These are phyloP conservation scores for Pyropia haitanensis DNA, from an alignment of 23 red algal genomes.

Conservation along the genomic window DNA sequence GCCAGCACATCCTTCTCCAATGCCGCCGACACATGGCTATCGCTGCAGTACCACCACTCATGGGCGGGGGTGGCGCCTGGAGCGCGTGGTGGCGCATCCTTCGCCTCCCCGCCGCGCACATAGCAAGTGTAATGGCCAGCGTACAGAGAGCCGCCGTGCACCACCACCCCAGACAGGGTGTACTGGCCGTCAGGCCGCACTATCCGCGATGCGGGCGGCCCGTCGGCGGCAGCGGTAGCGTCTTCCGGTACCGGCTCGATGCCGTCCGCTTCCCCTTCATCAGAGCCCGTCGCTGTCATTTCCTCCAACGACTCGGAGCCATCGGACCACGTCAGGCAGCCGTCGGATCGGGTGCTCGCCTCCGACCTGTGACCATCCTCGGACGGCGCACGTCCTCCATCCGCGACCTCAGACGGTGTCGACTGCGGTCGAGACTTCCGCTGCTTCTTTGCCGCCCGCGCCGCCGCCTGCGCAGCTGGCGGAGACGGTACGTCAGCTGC, in stretches of 20 bases:
- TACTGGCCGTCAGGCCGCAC: constrained; percentile 10
- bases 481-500: no score
- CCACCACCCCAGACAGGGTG: constrained; percentile 51
- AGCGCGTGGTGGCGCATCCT: background rate
- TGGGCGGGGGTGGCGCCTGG: constrained; percentile 2
- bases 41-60: constrained; percentile 74
- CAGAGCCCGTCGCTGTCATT: background rate
- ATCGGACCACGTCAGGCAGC: background rate
- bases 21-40: constrained; percentile 36
- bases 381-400: no score
- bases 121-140: constrained; percentile 68
- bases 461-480: no score
- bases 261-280: background rate
- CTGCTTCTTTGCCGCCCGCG: no score
- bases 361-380: no score
- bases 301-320: background rate
- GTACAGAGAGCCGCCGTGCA: constrained; percentile 57
- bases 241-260: no score
- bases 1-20: constrained; percentile 39
- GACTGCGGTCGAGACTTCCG: no score
- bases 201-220: no score
- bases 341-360: no score
- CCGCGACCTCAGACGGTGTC: background rate
- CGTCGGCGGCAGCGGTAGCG: no score
- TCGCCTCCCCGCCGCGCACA: constrained; percentile 44